Percentiles rank a stretch among this genome's conserved stretches.
Evolutionary conservation across 495 filamentous ascomycete species (phyloP).

Genomic region (Xylaria castorea): DNA sequence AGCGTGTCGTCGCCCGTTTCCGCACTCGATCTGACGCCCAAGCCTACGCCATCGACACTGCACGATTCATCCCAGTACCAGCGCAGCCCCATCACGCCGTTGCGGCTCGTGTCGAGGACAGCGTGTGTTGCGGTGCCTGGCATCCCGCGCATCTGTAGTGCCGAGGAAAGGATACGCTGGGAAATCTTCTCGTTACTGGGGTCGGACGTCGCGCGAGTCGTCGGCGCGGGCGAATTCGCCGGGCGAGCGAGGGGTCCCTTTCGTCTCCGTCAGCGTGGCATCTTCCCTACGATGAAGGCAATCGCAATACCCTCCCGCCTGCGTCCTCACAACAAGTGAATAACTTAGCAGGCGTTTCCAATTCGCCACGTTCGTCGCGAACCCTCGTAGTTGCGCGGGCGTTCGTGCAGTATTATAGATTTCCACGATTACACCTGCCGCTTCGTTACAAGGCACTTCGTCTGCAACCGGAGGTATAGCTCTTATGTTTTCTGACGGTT

Average conservation of each 20-base stretch:
- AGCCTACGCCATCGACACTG: conserved; percentile 67
- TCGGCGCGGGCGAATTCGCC: conserved; percentile 63
- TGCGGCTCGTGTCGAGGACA: conserved; percentile 56
- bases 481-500: conserved; percentile 15
- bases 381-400: background rate
- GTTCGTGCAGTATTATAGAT: background rate
- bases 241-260: conserved; percentile 41
- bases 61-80: conserved; percentile 71
- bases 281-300: background rate
- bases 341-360: background rate
- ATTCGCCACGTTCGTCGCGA: conserved; percentile 1
- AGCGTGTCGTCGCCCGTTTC: conserved; percentile 58
- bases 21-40: conserved; percentile 63
- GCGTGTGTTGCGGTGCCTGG: conserved; percentile 55
- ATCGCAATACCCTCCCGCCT: too few species aligned
- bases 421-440: background rate
- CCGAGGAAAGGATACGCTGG: conserved; percentile 61
- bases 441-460: conserved; percentile 26
- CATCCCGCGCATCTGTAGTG: conserved; percentile 58
- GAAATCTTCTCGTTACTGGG: conserved; percentile 66
- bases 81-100: conserved; percentile 65
- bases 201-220: conserved; percentile 38
- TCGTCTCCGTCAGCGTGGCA: background rate
- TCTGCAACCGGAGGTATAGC: background rate
- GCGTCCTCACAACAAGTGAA: too few species aligned